Conservation (phyloP, 2,329 filamentous ascomycete genomes). For the Elsinoe perseae region DNA sequence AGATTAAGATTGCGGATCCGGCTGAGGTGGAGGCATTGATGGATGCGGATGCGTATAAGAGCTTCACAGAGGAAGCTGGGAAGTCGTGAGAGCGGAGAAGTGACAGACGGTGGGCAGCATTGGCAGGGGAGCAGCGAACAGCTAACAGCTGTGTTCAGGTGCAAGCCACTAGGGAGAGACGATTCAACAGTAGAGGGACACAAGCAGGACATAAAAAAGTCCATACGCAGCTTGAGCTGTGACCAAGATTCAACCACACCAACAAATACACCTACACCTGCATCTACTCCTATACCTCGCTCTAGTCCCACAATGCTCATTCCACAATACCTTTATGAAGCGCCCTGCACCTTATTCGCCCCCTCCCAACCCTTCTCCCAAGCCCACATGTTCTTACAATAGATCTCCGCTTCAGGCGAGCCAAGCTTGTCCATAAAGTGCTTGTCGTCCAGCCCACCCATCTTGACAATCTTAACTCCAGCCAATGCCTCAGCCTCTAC, state of each 20-base stretch:
- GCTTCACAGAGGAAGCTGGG: constrained; percentile 53
- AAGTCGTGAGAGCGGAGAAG: not conserved
- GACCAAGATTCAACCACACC: constrained; percentile 3
- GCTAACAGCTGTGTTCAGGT: not conserved
- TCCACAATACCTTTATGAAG: constrained; percentile 7
- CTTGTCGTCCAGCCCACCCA: constrained; percentile 28
- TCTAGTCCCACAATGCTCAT: no score
- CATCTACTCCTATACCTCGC: not conserved
- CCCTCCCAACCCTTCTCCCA: constrained; percentile 24
- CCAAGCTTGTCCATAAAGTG: constrained; percentile 20
- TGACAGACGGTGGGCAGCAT: not conserved
- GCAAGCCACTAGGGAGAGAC: not conserved
- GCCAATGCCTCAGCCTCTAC: constrained; percentile 23
- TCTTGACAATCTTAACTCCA: constrained; percentile 27
- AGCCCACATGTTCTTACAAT: constrained; percentile 25
- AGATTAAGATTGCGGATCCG: constrained; percentile 66
- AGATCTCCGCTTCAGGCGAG: constrained; percentile 26
- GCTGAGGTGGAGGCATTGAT: constrained; percentile 69
- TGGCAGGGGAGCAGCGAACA: not conserved
- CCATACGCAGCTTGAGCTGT: not conserved
- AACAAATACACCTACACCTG: no score
- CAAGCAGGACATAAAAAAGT: not conserved
- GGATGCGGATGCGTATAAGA: constrained; percentile 68
- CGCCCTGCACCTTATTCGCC: constrained; percentile 24
- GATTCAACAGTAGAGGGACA: constrained; percentile 7